Base-by-base conservation (phyloP, 1,284 basidiomycete species). In the Ceratobasidium sp. region DNA sequence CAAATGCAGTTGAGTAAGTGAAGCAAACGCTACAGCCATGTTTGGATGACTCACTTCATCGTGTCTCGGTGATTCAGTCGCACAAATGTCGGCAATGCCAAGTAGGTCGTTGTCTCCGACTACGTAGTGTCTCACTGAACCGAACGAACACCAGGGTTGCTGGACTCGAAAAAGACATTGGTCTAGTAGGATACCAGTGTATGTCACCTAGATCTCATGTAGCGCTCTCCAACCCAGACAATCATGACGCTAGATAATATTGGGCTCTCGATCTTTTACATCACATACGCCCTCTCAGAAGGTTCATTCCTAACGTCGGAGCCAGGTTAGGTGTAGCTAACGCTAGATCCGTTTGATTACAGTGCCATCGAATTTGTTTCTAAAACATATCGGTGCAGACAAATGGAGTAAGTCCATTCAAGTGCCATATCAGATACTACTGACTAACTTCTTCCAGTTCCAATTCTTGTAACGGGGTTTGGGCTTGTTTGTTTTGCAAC, bases 41-140 rank as follows among this genome's bases (percentile, higher is more conserved):
- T 26, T 9, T 5, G 3, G 12, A 5, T 8, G 16, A 23, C n/a
- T 32, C 39, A 23, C 58, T 60, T 32, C 45, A 32, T 26, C 30
- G 9, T 34, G 1, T 16, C 6, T 43, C 18, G 8, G 10, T 14
- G 10, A 32, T 34, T 34, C 36, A 76, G 75, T 50, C 75, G 75
- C 30, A 74, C 75, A 23, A 76, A 76, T 52, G 57, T 76, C 43
- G 75, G 75, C 14, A 76, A 76, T 69, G 75, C 75, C 28, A 76
- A 76, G 74, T 73, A 64, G 14, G 60, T 71, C 32, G 18, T 26
- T 18, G 36, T 32, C 16, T 23, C 28, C 32, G 28, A 4, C 6
- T 58, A n/a, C 21, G 5, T 30, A n/a, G 39, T 21, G 26, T 9
- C 5, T 10, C 16, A 61, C 34, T 50, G 34, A 26, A 61, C 43